Evolutionary conservation across 495 filamentous ascomycete species (phyloP).

Genomic region (Friedmanniomyces simplex): DNA sequence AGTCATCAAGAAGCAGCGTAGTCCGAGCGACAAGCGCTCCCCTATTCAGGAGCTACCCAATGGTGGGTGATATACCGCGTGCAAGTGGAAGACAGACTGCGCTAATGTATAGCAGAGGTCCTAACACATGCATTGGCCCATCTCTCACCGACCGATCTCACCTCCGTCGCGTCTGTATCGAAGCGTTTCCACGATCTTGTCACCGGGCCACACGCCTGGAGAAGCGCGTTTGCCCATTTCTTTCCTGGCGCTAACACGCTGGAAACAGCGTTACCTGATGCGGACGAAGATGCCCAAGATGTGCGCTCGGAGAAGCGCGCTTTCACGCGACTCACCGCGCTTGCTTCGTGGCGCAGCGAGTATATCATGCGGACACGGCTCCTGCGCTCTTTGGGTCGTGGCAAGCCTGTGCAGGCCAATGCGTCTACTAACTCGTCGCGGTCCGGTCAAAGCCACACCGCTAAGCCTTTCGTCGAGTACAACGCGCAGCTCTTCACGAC

Average conservation of each 20-base stretch:
- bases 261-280: slow-evolving; percentile 24
- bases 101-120: slow-evolving; percentile 51
- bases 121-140: slow-evolving; percentile 87
- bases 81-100: slow-evolving; percentile 3
- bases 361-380: slow-evolving; percentile 81
- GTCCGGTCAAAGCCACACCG: slow-evolving; percentile 40
- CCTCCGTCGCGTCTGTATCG: slow-evolving; percentile 68
- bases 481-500: slow-evolving; percentile 66
- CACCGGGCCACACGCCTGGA: slow-evolving; percentile 83
- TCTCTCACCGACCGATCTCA: slow-evolving; percentile 67
- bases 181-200: slow-evolving; percentile 72
- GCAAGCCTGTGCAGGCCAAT: slow-evolving; percentile 55
- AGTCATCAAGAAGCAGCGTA: slow-evolving; percentile 46
- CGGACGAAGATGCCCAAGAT: slow-evolving; percentile 37
- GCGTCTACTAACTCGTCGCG: slow-evolving; percentile 40
- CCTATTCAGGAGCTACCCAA: slow-evolving; percentile 63
- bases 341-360: slow-evolving; percentile 85
- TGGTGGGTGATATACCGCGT: slow-evolving; percentile 43
- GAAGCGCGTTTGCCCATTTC: slow-evolving; percentile 76
- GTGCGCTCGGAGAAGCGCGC: slow-evolving; percentile 52
- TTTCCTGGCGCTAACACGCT: slow-evolving; percentile 60
- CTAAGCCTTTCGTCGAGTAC: slow-evolving; percentile 60
- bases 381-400: slow-evolving; percentile 65
- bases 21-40: slow-evolving; percentile 35
- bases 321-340: slow-evolving; percentile 67